These are phyloP conservation scores for Nevesoporus exiguus DNA, from an alignment of 768 basidiomycete genomes.

Conservation along the genomic window DNA sequence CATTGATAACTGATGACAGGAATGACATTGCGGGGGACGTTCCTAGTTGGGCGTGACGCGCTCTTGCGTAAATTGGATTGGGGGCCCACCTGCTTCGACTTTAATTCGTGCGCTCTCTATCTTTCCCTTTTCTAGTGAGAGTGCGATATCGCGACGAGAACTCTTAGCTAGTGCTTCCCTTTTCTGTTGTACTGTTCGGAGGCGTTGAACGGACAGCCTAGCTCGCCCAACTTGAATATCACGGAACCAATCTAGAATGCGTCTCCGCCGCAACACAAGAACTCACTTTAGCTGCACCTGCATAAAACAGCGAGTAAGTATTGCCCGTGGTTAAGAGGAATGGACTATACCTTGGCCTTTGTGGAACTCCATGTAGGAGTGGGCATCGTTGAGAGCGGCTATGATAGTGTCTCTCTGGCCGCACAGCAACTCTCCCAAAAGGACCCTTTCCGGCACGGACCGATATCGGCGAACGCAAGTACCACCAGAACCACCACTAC, in stretches of 20 bases:
- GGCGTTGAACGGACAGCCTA: constrained; percentile 81
- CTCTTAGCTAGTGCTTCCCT: constrained; percentile 79
- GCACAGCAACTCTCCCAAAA: constrained; percentile 2
- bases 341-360: constrained; percentile 51
- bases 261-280: background rate
- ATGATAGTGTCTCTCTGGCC: background rate
- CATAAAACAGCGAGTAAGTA: constrained; percentile 3
- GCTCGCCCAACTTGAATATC: constrained; percentile 9
- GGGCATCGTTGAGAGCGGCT: constrained; percentile 22
- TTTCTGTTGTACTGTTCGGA: constrained; percentile 88
- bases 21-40: constrained; percentile 7
- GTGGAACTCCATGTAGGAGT: constrained; percentile 52
- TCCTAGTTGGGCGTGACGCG: constrained; percentile 14
- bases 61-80: constrained; percentile 2
- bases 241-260: background rate
- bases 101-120: constrained; percentile 82
- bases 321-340: background rate
- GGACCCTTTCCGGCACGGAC: constrained; percentile 7
- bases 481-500: background rate
- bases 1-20: constrained; percentile 62
- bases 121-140: constrained; percentile 74
- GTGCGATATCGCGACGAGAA: constrained; percentile 76
- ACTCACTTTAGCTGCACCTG: constrained; percentile 49
- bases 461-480: constrained; percentile 4
- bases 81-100: constrained; percentile 70